A percentile compares a stretch with the other conserved stretches of the same genome.
These are phyloP conservation scores for Zea luxurians DNA, from an alignment of 176 grass and related monocot species.

Conservation along the genomic window DNA sequence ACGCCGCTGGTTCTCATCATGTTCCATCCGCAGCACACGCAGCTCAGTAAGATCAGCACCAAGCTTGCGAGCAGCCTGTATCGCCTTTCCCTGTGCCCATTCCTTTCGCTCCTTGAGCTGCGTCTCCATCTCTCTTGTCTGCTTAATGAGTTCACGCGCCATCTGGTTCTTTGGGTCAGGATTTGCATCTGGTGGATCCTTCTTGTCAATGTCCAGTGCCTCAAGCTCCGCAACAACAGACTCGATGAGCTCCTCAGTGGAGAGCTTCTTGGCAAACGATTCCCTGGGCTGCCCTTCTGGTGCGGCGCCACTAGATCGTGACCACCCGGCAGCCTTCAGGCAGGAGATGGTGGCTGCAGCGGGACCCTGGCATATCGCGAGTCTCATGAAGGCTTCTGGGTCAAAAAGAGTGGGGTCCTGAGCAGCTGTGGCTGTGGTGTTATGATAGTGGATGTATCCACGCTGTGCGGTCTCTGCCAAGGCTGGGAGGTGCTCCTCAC, in stretches of 20 bases:
- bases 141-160: conserved; percentile 62
- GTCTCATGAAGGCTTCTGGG: conserved; percentile 50
- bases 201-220: conserved; percentile 61
- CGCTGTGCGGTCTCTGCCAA: conserved; percentile 4
- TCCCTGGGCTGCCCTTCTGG: conserved; percentile 37
- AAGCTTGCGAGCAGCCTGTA: conserved; percentile 89
- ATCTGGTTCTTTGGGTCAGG: conserved; percentile 60
- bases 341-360: conserved; percentile 31
- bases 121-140: conserved; percentile 75
- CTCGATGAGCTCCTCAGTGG: conserved; percentile 57
- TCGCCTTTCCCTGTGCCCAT: conserved; percentile 87
- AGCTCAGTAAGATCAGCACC: conserved; percentile 83
- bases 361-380: conserved; percentile 25
- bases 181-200: conserved; percentile 40
- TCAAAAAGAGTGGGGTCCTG: conserved; percentile 41
- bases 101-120: conserved; percentile 88
- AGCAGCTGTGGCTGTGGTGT: neutral
- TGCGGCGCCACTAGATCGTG: neutral
- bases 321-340: conserved; percentile 38
- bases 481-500: neutral
- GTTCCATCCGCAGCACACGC: conserved; percentile 73
- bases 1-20: conserved; percentile 68
- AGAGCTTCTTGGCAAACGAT: conserved; percentile 43
- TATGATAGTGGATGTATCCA: conserved; percentile 31
- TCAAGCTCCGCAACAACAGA: conserved; percentile 52